These are phyloP conservation scores for Tetrapisispora phaffii DNA, from an alignment of 805 yeast genomes.

Conservation along the genomic window DNA sequence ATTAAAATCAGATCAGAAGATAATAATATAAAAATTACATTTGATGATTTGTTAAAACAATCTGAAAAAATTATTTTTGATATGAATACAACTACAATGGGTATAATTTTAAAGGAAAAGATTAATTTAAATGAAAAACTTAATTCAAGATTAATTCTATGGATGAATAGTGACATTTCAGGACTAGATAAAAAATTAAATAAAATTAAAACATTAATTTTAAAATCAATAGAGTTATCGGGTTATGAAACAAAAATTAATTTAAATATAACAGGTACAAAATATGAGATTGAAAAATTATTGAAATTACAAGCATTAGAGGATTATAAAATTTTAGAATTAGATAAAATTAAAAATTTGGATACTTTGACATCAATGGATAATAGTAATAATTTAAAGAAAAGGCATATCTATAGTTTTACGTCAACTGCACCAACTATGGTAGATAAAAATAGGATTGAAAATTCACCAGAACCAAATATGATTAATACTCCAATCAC, in stretches of 20 bases:
- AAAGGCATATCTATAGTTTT: not conserved
- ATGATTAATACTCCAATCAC: not conserved
- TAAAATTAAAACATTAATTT: not conserved
- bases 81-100: constrained; percentile 9
- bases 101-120: constrained; percentile 10
- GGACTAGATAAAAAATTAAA: not conserved
- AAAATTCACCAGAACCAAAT: not conserved
- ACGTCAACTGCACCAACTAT: not conserved
- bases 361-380: not conserved
- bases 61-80: constrained; percentile 15
- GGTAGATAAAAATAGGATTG: not conserved
- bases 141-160: constrained; percentile 1
- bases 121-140: not conserved
- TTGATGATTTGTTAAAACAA: constrained; percentile 13
- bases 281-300: not conserved
- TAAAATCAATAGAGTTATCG: not conserved
- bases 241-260: not conserved
- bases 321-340: constrained; percentile 1
- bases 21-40: constrained; percentile 7
- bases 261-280: not conserved
- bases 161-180: not conserved
- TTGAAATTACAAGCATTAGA: not conserved
- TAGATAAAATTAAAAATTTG: not conserved
- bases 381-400: not conserved
- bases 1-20: constrained; percentile 9